These are phyloP conservation scores for Solanum habrochaites DNA, from an alignment of 257 asterid genomes.

Conservation along the genomic window DNA sequence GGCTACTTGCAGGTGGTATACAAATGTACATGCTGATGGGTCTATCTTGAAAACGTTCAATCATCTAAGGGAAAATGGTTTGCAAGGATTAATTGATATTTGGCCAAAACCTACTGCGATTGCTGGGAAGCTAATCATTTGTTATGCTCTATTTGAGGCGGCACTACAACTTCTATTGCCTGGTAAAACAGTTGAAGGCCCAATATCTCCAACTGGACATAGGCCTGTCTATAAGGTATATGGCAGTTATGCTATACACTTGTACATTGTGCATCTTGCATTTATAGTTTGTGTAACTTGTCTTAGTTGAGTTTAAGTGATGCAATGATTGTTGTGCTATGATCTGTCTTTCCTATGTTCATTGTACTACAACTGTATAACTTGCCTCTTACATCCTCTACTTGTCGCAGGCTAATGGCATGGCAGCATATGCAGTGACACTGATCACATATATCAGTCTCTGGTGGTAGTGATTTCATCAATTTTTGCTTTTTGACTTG, in stretches of 20 bases:
- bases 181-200: slow-evolving; percentile 83
- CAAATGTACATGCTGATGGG: slow-evolving; percentile 96
- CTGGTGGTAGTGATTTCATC: slow-evolving; percentile 65
- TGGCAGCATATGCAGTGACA: slow-evolving; percentile 75
- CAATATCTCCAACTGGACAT: slow-evolving; percentile 83
- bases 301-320: background rate
- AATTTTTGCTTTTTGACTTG: background rate
- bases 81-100: slow-evolving; percentile 51
- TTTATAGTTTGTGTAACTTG: background rate
- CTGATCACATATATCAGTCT: slow-evolving; percentile 61
- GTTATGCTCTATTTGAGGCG: slow-evolving; percentile 79
- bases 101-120: slow-evolving; percentile 78
- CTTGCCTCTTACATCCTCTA: background rate
- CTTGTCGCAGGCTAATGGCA: slow-evolving; percentile 71
- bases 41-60: slow-evolving; percentile 58
- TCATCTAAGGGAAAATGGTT: slow-evolving; percentile 53
- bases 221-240: slow-evolving; percentile 81
- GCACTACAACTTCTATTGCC: slow-evolving; percentile 84
- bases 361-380: background rate
- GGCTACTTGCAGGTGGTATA: slow-evolving; percentile 70
- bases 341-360: background rate
- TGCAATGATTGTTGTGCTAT: background rate
- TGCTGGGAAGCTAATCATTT: slow-evolving; percentile 68
- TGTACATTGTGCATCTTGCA: background rate
- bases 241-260: background rate